Percentiles rank a stretch among this genome's conserved stretches.
These are phyloP conservation scores for Cenchrus fungigraminus DNA, from an alignment of 176 grass and related monocot genomes.

Conservation along the genomic window DNA sequence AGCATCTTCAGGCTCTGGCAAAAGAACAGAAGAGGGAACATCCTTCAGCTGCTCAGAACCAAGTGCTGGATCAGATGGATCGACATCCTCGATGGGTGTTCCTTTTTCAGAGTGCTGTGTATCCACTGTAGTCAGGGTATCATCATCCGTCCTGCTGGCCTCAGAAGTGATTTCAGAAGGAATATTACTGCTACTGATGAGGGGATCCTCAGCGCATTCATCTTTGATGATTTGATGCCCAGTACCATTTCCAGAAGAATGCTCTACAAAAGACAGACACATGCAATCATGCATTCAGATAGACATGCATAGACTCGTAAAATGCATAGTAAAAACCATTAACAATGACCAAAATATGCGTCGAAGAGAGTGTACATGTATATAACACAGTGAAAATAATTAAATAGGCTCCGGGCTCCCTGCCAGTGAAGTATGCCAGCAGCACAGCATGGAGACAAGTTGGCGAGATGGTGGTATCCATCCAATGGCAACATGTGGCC, in stretches of 20 bases:
- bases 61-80: conserved; percentile 14
- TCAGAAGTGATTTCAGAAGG: conserved; percentile 19
- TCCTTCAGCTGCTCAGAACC: conserved; percentile 14
- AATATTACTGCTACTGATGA: not conserved
- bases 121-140: conserved; percentile 2
- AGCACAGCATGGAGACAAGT: conserved; percentile 41
- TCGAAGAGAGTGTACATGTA: conserved; percentile 38
- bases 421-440: conserved; percentile 31
- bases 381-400: not conserved
- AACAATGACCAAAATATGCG: conserved; percentile 10
- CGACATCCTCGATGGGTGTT: conserved; percentile 7
- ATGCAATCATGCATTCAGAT: conserved; percentile 25
- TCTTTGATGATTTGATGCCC: not conserved
- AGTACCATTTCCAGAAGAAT: conserved; percentile 9
- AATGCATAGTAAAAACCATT: conserved; percentile 9
- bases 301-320: not conserved
- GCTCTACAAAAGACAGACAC: conserved; percentile 37
- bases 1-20: conserved; percentile 19
- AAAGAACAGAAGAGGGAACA: not conserved
- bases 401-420: conserved; percentile 30
- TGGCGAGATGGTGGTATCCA: conserved; percentile 13
- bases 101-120: conserved; percentile 6
- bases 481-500: conserved; percentile 26
- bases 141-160: conserved; percentile 13
- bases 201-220: conserved; percentile 8